Percentiles rank a stretch among this genome's conserved stretches.
phyloP scores from a whole-genome alignment of 2,329 filamentous ascomycete genomes.

The Leptoxyphium fumago region DNA sequence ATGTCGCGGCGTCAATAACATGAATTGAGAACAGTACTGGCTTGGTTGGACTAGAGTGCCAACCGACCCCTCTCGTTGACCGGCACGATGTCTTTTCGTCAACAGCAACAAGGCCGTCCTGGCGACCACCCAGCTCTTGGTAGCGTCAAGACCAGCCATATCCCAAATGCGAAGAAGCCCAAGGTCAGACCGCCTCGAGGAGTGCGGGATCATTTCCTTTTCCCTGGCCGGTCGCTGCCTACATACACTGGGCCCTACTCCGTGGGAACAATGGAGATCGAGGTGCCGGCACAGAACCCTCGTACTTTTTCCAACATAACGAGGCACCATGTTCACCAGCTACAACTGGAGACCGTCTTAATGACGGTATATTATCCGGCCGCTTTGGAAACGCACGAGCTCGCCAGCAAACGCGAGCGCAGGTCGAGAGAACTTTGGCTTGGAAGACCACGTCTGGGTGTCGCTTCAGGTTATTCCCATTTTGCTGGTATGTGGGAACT shows the following conservation, averaged over 20 bases:
- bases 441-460: constrained; percentile 40
- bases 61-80: not conserved
- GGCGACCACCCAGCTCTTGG: constrained; percentile 6
- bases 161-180: constrained; percentile 32
- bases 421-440: constrained; percentile 46
- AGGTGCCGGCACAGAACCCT: constrained; percentile 35
- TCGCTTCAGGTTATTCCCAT: constrained; percentile 47
- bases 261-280: constrained; percentile 40
- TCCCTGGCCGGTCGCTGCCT: constrained; percentile 32
- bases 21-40: too few species aligned
- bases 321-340: constrained; percentile 30
- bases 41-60: too few species aligned
- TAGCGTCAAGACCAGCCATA: constrained; percentile 9
- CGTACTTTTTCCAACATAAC: constrained; percentile 36
- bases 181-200: constrained; percentile 32
- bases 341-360: constrained; percentile 45
- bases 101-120: not conserved
- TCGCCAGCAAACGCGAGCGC: constrained; percentile 5
- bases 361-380: constrained; percentile 53
- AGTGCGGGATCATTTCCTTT: constrained; percentile 32
- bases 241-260: constrained; percentile 39
- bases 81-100: not conserved
- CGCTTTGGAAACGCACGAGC: constrained; percentile 22
- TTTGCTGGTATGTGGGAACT: constrained; percentile 40
- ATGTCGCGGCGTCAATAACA: too few species aligned